Evolutionary conservation across 257 asterid genomes (phyloP), one percentile per base, ranked within the genome.

Genomic region (Dorcoceras hygrometricum): DNA sequence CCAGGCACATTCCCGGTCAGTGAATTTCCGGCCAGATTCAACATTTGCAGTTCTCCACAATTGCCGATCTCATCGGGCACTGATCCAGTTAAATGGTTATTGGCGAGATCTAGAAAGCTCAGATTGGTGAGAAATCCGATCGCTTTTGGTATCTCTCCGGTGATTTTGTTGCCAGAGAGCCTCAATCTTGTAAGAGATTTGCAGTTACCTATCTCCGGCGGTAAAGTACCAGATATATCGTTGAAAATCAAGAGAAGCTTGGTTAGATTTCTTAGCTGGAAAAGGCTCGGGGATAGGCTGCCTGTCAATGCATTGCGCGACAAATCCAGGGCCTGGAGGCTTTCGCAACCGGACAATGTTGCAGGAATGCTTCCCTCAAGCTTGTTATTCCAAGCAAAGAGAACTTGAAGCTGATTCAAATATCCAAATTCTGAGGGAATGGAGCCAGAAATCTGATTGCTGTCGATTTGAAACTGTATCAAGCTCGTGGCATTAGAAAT

Each of bases 371-470:
- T 82, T 26, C 96, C 96, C 18, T 85, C 81, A 24, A 89, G 87
- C 85, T 78, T 85, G 77, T 89, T 89, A 68, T 84, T 85, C 96
- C 96, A 89, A 1, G 89, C 95, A 31, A 87, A 87, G 70, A 89
- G 85, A 29, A 89, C 84, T 20, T 70, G 81, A 43, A 87, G 80
- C 76, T 75, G 79, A 28, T 76, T 55, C 67, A 89, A 67, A 6
- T 65, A 67, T 5, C 95, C 96, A 5, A 89, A 70, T 72, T 85
- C 96, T 0, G 65, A 62, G 0, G 96, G 93, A 56, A 89, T 81
- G 2, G 83, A 55, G 10, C 96, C 93, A 0, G 89, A 76, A 7
- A 89, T 76, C 77, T 87, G 91, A 66, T 89, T 89, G 27, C 86
- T 79, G 24, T 89, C 96, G 9, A 83, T 63, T 73, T 89, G 95